Conservation (phyloP, 2,329 filamentous ascomycete genomes). For the Trichothecium roseum region DNA sequence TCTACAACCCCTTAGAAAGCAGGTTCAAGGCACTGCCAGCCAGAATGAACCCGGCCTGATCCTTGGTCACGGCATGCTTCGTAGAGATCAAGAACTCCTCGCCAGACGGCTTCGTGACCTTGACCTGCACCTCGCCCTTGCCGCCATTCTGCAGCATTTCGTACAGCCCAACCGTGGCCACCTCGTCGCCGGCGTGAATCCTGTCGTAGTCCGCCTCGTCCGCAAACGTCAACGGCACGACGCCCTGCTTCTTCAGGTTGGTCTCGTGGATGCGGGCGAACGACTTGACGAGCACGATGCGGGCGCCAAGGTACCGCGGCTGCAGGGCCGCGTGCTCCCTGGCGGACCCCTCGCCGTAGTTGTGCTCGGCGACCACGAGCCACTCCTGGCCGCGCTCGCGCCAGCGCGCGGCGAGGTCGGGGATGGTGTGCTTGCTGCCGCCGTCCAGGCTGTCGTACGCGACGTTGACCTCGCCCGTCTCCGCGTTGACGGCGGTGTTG, state of each 20-base stretch:
- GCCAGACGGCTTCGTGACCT: conserved; percentile 44
- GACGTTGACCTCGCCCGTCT: conserved; percentile 83
- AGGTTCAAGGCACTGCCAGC: conserved; percentile 91
- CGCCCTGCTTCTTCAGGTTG: conserved; percentile 94
- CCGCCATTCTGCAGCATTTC: conserved; percentile 72
- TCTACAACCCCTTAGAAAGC: conserved; percentile 50
- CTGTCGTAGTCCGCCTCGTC: conserved; percentile 81
- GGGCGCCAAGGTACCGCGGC: conserved; percentile 79
- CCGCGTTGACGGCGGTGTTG: conserved; percentile 87
- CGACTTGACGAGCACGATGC: conserved; percentile 74
- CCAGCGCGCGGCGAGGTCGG: conserved; percentile 79
- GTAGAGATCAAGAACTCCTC: conserved; percentile 62
- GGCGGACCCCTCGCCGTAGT: conserved; percentile 88
- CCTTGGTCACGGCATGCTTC: conserved; percentile 79
- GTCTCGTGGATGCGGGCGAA: conserved; percentile 94
- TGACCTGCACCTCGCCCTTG: conserved; percentile 63
- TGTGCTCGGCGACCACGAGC: conserved; percentile 95
- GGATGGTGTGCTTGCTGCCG: conserved; percentile 66
- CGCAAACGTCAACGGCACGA: conserved; percentile 85
- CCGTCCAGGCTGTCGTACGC: conserved; percentile 68
- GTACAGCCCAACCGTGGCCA: conserved; percentile 72
- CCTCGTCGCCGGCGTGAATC: conserved; percentile 73
- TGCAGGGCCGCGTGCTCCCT: conserved; percentile 85
- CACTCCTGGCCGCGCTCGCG: conserved; percentile 65
- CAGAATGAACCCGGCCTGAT: conserved; percentile 86